These are phyloP conservation scores for Cryptosporidium tyzzeri DNA, from an alignment of 169 alveolate species.

Conservation along the genomic window DNA sequence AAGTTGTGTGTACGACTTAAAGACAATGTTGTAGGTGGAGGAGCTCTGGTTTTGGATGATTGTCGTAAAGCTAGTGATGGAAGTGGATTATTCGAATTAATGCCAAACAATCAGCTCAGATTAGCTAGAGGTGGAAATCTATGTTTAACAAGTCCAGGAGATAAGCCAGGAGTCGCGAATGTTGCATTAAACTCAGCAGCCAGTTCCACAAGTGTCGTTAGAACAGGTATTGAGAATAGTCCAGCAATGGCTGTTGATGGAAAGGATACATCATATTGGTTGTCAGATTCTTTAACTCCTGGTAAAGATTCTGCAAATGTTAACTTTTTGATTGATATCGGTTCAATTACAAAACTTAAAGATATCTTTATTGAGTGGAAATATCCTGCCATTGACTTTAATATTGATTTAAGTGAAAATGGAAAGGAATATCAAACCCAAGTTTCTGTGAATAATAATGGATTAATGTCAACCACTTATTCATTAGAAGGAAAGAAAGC, in stretches of 20 bases:
- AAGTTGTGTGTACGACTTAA: constrained; percentile 62
- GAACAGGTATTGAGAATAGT: constrained; percentile 34
- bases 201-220: constrained; percentile 41
- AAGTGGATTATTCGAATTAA: constrained; percentile 58
- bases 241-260: constrained; percentile 76
- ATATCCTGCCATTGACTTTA: constrained; percentile 62
- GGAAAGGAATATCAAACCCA: constrained; percentile 31
- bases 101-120: constrained; percentile 73
- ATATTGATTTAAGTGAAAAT: constrained; percentile 41
- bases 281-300: constrained; percentile 19
- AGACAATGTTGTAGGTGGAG: constrained; percentile 31
- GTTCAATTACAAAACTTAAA: constrained; percentile 40
- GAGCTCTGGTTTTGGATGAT: constrained; percentile 58
- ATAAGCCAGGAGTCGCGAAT: constrained; percentile 64
- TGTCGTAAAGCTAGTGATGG: constrained; percentile 51
- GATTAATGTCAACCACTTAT: constrained; percentile 42
- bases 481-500: constrained; percentile 71
- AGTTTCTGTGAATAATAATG: constrained; percentile 34
- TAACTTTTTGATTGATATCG: constrained; percentile 33
- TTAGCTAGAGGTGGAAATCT: constrained; percentile 64
- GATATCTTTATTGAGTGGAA: constrained; percentile 72
- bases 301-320: constrained; percentile 23
- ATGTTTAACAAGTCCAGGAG: constrained; percentile 71
- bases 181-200: constrained; percentile 75
- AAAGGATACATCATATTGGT: constrained; percentile 65